Conservation (phyloP, 495 filamentous ascomycete species). For the Trichoderma asperelloides region DNA sequence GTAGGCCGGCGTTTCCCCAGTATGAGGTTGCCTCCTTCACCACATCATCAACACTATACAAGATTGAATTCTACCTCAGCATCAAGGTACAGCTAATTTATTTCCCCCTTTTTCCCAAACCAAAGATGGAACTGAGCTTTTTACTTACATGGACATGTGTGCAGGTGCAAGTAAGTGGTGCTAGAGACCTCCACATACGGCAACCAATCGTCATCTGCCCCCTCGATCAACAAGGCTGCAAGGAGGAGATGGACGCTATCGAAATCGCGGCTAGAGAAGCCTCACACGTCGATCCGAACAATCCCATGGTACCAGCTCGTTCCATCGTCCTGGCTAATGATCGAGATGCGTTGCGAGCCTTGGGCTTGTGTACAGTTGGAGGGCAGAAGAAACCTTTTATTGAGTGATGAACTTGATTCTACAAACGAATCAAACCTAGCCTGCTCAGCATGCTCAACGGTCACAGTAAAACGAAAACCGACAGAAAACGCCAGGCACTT, state of each 20-base stretch:
- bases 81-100: conserved; percentile 61
- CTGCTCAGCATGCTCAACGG: not conserved
- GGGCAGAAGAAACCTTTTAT: conserved; percentile 83
- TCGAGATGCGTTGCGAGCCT: conserved; percentile 59
- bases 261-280: conserved; percentile 92
- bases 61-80: conserved; percentile 92
- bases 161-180: conserved; percentile 84
- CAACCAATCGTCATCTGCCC: conserved; percentile 96
- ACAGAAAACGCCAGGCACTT: not conserved
- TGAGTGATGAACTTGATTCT: conserved; percentile 51
- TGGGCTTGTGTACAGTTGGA: conserved; percentile 80
- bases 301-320: conserved; percentile 76
- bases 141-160: not conserved
- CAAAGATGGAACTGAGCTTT: too few relatives aligned
- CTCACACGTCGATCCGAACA: conserved; percentile 72
- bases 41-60: conserved; percentile 88
- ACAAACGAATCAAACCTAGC: conserved; percentile 40
- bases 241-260: conserved; percentile 97
- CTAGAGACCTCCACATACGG: conserved; percentile 80
- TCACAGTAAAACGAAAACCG: not conserved
- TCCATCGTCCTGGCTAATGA: conserved; percentile 74
- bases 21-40: conserved; percentile 87
- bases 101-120: not conserved
- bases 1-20: conserved; percentile 79
- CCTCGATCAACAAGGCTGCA: conserved; percentile 88